Evolutionary conservation across 345 rosid species (phyloP).

Genomic region (Bruguiera parviflora): DNA sequence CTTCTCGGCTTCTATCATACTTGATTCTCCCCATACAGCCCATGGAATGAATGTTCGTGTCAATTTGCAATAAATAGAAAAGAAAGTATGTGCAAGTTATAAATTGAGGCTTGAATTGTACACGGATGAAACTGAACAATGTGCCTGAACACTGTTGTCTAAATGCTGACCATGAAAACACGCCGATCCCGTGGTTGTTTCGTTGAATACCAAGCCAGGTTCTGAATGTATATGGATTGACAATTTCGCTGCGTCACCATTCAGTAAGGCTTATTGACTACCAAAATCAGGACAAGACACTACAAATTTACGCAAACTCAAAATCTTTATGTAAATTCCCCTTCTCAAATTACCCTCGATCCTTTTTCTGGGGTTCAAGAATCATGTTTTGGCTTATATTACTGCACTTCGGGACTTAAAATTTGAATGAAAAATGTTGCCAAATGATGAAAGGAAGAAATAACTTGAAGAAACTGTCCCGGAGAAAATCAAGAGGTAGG

Average conservation of each 20-base stretch:
- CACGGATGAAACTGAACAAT: no score
- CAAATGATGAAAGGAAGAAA: not conserved
- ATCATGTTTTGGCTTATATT: no score
- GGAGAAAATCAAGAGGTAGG: constrained; percentile 38
- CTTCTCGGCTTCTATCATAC: constrained; percentile 32
- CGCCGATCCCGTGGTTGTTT: constrained; percentile 55
- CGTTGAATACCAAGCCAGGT: constrained; percentile 78
- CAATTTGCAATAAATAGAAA: not conserved
- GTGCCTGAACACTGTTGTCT: constrained; percentile 60
- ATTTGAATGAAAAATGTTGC: not conserved
- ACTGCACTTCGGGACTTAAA: no score
- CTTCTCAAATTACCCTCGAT: not conserved
- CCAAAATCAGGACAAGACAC: no score
- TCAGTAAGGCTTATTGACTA: constrained; percentile 27
- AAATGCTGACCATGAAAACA: constrained; percentile 74
- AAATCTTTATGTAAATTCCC: not conserved
- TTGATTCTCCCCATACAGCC: constrained; percentile 30
- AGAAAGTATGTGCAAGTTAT: not conserved
- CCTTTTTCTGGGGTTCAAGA: not conserved
- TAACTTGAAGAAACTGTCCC: constrained; percentile 32
- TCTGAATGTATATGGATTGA: constrained; percentile 66
- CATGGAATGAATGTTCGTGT: not conserved
- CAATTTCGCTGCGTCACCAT: constrained; percentile 54
- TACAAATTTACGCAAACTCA: no score
- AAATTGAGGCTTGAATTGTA: not conserved